Conservation (phyloP, 73 alveolate species). For the Effrenium voratum region DNA sequence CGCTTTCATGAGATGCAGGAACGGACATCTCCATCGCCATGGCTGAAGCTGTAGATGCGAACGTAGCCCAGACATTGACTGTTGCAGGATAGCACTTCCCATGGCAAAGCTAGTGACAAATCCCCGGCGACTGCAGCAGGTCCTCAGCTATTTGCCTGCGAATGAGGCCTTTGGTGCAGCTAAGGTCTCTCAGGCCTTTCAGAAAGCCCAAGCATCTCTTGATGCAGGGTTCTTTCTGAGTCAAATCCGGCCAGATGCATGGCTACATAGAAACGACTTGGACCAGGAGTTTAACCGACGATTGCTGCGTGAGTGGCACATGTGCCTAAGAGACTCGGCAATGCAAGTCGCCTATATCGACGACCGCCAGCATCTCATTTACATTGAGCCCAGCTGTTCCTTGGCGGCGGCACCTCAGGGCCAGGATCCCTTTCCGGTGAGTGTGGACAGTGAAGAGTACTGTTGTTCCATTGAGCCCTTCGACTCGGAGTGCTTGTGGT, state of each 20-base stretch:
- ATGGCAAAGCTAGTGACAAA: too few species aligned
- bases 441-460: background rate
- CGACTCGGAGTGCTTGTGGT: constrained; percentile 30
- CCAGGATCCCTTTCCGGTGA: constrained; percentile 6
- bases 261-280: background rate
- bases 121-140: constrained; percentile 34
- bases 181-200: background rate
- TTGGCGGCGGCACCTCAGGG: constrained; percentile 18
- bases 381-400: background rate
- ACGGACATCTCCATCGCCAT: too few species aligned
- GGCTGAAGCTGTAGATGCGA: too few species aligned
- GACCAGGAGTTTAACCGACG: constrained; percentile 39
- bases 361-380: background rate
- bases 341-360: constrained; percentile 32
- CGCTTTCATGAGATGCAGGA: too few species aligned
- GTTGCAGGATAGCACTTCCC: too few species aligned
- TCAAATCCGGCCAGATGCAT: background rate
- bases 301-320: constrained; percentile 54
- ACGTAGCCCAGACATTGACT: too few species aligned
- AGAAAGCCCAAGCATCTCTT: background rate
- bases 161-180: constrained; percentile 14
- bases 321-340: constrained; percentile 38
- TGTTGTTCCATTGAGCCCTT: constrained; percentile 1
- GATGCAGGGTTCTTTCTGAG: background rate
- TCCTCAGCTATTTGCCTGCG: background rate